Evolutionary conservation across 2,329 filamentous ascomycete genomes (phyloP), one percentile per base, ranked within the genome.

Genomic region (Talaromyces sp.): DNA sequence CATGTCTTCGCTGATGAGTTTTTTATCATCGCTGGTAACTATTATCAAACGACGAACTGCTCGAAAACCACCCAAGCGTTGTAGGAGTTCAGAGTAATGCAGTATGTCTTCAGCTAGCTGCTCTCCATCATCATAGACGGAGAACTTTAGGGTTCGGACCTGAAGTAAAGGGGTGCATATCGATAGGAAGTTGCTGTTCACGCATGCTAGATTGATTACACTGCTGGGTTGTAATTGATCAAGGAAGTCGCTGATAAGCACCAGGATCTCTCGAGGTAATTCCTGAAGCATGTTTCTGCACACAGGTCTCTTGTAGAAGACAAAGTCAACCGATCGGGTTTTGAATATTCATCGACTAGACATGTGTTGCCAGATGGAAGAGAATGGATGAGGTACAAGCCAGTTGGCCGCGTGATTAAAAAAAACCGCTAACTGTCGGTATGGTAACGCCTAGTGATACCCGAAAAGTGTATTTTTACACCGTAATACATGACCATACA

Each of bases 151-250:
- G 19, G 51, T 56, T 13, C 29, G 27, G 19, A 56, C n/a, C 36
- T 40, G 36, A 15, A 40, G 36, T 40, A 40, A 40, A 40, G 36
- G 36, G 1, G 15, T 40, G 36, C 51, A 56, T 10, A 56, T 31
- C 3, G 51, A 56, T 17, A 56, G 22, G 51, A 36, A 56, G 29
- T 34, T 8, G 8, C 15, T 56, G 34, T 56, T 56, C 51, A 34
- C 51, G 29, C 51, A 36, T 56, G 51, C 51, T 19, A 36, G 51
- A 56, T 56, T n/a, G 29, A 56, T 56, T 31, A 56, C 51, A 25
- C 29, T 56, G 51, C 17, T 17, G 22, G 29, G 51, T 31, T 56
- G 51, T 56, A 34, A 36, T 56, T 56, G 51, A 31, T 56, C 29
- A 4, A 56, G 27, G 34, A n/a, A 34, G 27, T 56, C 51, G 51